phyloP scores from a whole-genome alignment of 352 stramenopile species.

The Peronospora tabacina region DNA sequence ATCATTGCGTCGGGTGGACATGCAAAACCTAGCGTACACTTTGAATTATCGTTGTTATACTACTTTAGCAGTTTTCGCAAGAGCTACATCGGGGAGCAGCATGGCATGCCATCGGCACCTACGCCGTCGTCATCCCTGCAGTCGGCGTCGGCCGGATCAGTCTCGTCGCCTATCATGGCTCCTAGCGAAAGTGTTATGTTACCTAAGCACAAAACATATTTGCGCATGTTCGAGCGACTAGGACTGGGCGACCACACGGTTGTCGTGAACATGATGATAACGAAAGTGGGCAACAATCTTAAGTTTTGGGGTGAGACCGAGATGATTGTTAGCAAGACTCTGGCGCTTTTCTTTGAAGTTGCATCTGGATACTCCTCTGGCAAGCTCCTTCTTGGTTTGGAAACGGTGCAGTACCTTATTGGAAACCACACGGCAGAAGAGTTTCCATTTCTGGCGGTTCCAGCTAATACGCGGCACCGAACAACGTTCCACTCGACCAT shows the following conservation, averaged over 20 bases:
- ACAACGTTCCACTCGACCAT: constrained; percentile 98
- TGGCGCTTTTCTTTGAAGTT: constrained; percentile 96
- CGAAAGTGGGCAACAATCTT: constrained; percentile 98
- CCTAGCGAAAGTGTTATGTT: constrained; percentile 62
- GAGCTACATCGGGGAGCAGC: constrained; percentile 89
- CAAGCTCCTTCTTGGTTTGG: constrained; percentile 95
- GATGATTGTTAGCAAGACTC: constrained; percentile 93
- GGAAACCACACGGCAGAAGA: constrained; percentile 94
- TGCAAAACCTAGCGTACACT: constrained; percentile 84
- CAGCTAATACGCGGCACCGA: constrained; percentile 90
- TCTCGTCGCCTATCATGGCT: constrained; percentile 79
- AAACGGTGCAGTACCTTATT: constrained; percentile 96
- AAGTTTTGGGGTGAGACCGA: constrained; percentile 97
- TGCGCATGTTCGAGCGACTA: constrained; percentile 97
- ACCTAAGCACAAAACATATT: constrained; percentile 92
- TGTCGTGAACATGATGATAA: constrained; percentile 98
- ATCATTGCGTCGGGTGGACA: constrained; percentile 83
- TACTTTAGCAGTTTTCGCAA: constrained; percentile 94
- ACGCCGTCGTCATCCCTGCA: constrained; percentile 48
- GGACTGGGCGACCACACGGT: constrained; percentile 94
- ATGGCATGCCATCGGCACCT: constrained; percentile 76
- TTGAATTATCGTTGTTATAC: constrained; percentile 93
- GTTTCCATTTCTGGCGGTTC: constrained; percentile 94
- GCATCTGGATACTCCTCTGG: constrained; percentile 93
- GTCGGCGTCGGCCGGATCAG: constrained; percentile 12